These are phyloP conservation scores for Biancaea sappan DNA, from an alignment of 306 rosid species.

Conservation along the genomic window DNA sequence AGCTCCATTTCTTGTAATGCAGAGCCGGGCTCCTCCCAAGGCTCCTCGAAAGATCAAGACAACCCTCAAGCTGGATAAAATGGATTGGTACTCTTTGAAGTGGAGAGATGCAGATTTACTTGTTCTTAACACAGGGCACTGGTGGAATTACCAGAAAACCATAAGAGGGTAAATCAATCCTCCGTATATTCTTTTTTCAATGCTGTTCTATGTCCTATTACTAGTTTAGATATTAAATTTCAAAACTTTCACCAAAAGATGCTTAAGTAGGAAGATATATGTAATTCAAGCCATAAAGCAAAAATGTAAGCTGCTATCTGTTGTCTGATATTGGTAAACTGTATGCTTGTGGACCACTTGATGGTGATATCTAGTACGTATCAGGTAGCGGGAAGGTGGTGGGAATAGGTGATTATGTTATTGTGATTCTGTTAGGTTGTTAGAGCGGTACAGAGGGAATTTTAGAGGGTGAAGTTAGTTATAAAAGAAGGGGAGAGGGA, in stretches of 20 bases:
- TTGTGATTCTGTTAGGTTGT: too few species aligned
- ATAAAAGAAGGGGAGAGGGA: too few species aligned
- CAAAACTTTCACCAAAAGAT: too few species aligned
- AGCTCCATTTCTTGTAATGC: slow-evolving; percentile 82
- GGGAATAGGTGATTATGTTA: too few species aligned
- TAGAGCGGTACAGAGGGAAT: too few species aligned
- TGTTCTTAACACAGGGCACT: slow-evolving; percentile 85
- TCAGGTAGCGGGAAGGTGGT: too few species aligned
- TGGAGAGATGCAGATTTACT: slow-evolving; percentile 85
- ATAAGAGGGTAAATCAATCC: slow-evolving; percentile 65
- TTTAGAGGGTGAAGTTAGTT: too few species aligned
- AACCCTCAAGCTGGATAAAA: slow-evolving; percentile 71
- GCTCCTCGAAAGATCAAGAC: slow-evolving; percentile 43
- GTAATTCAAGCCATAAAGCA: too few species aligned
- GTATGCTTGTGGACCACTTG: background rate
- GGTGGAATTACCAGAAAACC: slow-evolving; percentile 92
- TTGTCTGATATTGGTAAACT: background rate
- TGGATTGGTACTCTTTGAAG: slow-evolving; percentile 79
- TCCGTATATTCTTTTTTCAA: background rate
- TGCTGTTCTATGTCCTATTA: background rate
- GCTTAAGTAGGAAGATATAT: too few species aligned
- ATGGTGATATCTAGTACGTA: too few species aligned
- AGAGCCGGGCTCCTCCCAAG: slow-evolving; percentile 68
- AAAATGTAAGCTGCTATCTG: too few species aligned
- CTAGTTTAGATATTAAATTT: background rate